These are phyloP conservation scores for Capronia coronata DNA, from an alignment of 2,329 filamentous ascomycete species.

Conservation along the genomic window DNA sequence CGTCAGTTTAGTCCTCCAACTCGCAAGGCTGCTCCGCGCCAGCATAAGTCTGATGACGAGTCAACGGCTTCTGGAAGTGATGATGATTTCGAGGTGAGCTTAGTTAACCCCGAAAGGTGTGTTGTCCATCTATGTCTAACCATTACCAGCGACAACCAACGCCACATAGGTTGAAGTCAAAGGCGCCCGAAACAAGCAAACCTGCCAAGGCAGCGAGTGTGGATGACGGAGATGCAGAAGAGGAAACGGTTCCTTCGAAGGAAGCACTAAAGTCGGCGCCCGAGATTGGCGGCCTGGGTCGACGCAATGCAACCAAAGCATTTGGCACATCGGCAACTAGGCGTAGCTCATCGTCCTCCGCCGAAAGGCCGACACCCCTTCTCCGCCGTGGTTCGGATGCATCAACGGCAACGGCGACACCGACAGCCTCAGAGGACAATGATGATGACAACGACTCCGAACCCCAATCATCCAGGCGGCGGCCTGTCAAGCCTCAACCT, in stretches of 20 bases:
- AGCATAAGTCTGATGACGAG: neutral
- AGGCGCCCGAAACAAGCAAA: neutral
- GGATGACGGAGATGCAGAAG: slow-evolving; percentile 6
- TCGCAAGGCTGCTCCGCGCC: neutral
- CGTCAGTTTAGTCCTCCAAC: neutral
- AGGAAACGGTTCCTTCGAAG: slow-evolving; percentile 10
- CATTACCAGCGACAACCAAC: slow-evolving; percentile 20
- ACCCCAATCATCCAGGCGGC: neutral
- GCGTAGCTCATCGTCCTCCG: neutral
- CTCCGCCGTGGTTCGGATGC: slow-evolving; percentile 3
- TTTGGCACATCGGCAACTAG: slow-evolving; percentile 5
- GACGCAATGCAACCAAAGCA: slow-evolving; percentile 16
- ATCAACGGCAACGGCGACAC: slow-evolving; percentile 15
- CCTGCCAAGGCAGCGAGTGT: neutral
- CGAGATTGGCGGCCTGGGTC: slow-evolving; percentile 10
- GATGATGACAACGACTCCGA: slow-evolving; percentile 8
- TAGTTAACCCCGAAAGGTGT: neutral
- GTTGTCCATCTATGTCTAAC: neutral
- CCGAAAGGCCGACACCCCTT: neutral
- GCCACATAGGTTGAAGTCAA: slow-evolving; percentile 13
- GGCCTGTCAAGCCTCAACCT: neutral
- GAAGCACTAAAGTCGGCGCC: slow-evolving; percentile 1
- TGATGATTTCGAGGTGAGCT: slow-evolving; percentile 24
- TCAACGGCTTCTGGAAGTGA: slow-evolving; percentile 18
- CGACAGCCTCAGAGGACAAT: slow-evolving; percentile 16